Percentiles rank a stretch among this genome's conserved stretches.
These are phyloP conservation scores for Rosa hybrid DNA, from an alignment of 331 rosid species.

Conservation along the genomic window DNA sequence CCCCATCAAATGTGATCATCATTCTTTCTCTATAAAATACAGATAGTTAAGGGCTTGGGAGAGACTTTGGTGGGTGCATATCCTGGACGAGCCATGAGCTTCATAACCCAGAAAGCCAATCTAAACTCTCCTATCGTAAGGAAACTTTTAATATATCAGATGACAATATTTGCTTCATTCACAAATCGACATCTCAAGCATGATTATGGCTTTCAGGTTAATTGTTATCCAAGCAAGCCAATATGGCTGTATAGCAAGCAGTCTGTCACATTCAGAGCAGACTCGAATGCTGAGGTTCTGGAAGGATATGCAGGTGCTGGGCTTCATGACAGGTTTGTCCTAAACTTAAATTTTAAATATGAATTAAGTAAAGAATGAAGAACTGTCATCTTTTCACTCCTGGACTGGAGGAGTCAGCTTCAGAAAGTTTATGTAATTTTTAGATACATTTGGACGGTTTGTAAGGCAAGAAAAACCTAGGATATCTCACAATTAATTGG, in stretches of 20 bases:
- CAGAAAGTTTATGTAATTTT: background rate
- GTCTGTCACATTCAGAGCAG: constrained; percentile 44
- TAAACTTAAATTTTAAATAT: background rate
- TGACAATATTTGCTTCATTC: background rate
- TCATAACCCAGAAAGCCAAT: constrained; percentile 31
- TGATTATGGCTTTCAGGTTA: constrained; percentile 24
- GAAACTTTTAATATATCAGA: background rate
- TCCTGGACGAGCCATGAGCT: constrained; percentile 44
- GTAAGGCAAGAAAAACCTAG: too few relatives aligned
- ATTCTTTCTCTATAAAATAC: constrained; percentile 16
- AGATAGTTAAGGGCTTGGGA: constrained; percentile 44
- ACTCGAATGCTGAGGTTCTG: constrained; percentile 44
- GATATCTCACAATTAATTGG: background rate
- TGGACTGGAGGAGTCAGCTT: background rate
- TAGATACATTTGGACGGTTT: background rate
- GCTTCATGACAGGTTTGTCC: constrained; percentile 37
- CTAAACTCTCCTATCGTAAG: constrained; percentile 31
- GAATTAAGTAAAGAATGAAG: background rate
- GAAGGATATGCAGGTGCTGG: constrained; percentile 48
- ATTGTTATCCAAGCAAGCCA: constrained; percentile 41
- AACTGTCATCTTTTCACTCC: background rate
- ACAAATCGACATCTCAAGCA: background rate
- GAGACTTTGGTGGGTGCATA: constrained; percentile 39
- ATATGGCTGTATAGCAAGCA: constrained; percentile 29
- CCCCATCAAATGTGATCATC: constrained; percentile 6